Evolutionary conservation across 2,329 filamentous ascomycete genomes (phyloP).

Genomic region (Paramyrothecium sp.): DNA sequence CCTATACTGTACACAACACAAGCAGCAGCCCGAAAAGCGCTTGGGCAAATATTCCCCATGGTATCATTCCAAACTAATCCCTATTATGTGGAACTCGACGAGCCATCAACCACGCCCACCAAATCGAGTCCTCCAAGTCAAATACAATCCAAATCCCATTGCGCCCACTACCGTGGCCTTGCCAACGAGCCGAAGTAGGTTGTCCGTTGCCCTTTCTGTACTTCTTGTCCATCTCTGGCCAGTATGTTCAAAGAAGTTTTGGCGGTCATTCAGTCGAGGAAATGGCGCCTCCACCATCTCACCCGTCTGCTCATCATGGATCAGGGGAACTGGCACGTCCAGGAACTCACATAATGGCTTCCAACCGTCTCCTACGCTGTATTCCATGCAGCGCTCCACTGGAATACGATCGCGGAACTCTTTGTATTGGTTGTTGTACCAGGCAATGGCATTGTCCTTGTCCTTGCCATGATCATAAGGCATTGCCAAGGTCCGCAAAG

Average conservation of each 20-base stretch:
- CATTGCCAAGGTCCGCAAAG: slow-evolving; percentile 22
- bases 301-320: slow-evolving; percentile 26
- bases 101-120: slow-evolving; percentile 5
- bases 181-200: slow-evolving; percentile 19
- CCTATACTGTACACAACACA: no score
- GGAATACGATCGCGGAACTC: slow-evolving; percentile 32
- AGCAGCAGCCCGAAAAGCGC: no score
- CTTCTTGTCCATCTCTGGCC: slow-evolving; percentile 8
- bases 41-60: no score
- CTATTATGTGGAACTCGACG: not conserved
- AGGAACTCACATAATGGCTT: slow-evolving; percentile 39
- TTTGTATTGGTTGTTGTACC: slow-evolving; percentile 34
- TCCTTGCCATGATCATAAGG: slow-evolving; percentile 28
- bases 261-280: slow-evolving; percentile 29
- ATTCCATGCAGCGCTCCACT: slow-evolving; percentile 34
- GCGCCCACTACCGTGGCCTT: slow-evolving; percentile 18
- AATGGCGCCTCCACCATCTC: slow-evolving; percentile 29
- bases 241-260: slow-evolving; percentile 15
- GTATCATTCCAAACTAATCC: no score
- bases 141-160: slow-evolving; percentile 26
- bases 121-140: slow-evolving; percentile 24
- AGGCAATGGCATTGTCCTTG: slow-evolving; percentile 33
- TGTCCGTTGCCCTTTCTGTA: slow-evolving; percentile 19
- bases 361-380: slow-evolving; percentile 37
- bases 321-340: slow-evolving; percentile 32